phyloP scores from a whole-genome alignment of 768 basidiomycete genomes.

The Solioccasus polychromus region DNA sequence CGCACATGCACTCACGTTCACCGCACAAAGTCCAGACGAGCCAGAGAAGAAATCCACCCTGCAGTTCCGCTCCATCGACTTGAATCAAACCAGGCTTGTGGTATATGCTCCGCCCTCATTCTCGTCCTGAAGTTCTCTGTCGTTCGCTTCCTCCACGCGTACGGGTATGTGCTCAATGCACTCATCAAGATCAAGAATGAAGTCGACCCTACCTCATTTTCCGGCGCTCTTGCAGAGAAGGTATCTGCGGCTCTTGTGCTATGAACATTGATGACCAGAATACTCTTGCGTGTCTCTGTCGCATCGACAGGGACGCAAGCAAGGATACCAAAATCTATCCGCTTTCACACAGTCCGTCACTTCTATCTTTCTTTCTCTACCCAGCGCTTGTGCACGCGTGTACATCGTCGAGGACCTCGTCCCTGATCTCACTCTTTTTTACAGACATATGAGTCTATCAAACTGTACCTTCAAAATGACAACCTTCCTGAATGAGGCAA shows the following conservation, averaged over 20 bases:
- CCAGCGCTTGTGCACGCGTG: too few species aligned
- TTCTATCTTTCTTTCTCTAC: not conserved
- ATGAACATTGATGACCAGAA: conserved; percentile 99
- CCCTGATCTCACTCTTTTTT: conserved; percentile 85
- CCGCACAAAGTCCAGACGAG: too few species aligned
- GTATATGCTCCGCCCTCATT: too few species aligned
- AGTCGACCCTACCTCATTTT: conserved; percentile 96
- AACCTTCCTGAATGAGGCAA: conserved; percentile 84
- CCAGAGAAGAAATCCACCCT: too few species aligned
- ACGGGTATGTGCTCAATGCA: conserved; percentile 86
- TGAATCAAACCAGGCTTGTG: too few species aligned
- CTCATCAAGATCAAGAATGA: conserved; percentile 99
- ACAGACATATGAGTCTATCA: conserved; percentile 99
- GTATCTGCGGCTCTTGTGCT: conserved; percentile 97
- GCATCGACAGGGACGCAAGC: conserved; percentile 76
- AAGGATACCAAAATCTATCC: conserved; percentile 94
- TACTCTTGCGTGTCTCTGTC: conserved; percentile 95
- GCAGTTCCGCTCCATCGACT: too few species aligned
- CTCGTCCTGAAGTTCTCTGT: too few species aligned
- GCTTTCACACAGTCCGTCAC: conserved; percentile 85
- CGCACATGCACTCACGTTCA: too few species aligned
- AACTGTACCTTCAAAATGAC: conserved; percentile 94
- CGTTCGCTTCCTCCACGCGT: too few species aligned
- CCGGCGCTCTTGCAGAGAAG: conserved; percentile 88
- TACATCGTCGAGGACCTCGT: conserved; percentile 99